Conservation (phyloP, 257 asterid species). For the Scutellaria minor region DNA sequence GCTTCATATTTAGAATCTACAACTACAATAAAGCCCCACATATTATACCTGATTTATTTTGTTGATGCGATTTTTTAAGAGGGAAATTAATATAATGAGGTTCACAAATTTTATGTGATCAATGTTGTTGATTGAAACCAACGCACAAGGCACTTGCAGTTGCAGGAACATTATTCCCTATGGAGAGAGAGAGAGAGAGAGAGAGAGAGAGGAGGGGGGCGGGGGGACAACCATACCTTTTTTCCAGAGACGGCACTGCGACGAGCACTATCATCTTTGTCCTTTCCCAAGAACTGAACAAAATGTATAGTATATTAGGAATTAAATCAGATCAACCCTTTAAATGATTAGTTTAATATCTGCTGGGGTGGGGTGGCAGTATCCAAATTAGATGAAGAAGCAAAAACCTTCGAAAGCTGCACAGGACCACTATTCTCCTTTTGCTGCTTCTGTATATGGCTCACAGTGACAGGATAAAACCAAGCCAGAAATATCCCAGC, state of each 20-base stretch:
- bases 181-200: constrained; percentile 12
- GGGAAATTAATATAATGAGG: constrained; percentile 5
- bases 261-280: constrained; percentile 82
- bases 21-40: neutral
- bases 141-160: constrained; percentile 22
- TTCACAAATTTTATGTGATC: constrained; percentile 7
- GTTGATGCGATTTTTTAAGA: constrained; percentile 1
- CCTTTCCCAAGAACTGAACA: constrained; percentile 82
- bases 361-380: neutral
- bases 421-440: constrained; percentile 87
- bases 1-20: neutral
- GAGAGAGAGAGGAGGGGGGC: neutral
- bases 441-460: constrained; percentile 84
- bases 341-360: constrained; percentile 1
- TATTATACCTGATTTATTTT: neutral
- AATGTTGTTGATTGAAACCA: constrained; percentile 5
- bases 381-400: constrained; percentile 10
- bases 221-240: constrained; percentile 51
- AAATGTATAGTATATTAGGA: constrained; percentile 32
- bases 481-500: constrained; percentile 65
- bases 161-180: constrained; percentile 20
- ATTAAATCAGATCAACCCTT: neutral
- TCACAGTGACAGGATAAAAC: constrained; percentile 77
- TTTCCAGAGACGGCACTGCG: constrained; percentile 99
- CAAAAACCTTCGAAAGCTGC: constrained; percentile 87